These are phyloP conservation scores for Arachis stenosperma DNA, from an alignment of 306 rosid genomes.

Conservation along the genomic window DNA sequence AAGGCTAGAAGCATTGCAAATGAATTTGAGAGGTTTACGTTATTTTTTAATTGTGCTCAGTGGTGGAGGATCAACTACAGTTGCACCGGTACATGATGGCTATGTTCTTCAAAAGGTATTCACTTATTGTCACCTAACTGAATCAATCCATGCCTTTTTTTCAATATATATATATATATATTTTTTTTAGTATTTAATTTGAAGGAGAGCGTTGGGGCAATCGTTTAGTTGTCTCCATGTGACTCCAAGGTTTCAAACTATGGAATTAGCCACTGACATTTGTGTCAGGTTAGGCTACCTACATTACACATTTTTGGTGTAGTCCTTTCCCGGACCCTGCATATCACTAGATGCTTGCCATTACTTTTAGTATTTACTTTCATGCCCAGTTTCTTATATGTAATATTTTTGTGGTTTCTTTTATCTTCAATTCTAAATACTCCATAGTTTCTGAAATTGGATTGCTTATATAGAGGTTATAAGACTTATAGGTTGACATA, in stretches of 20 bases:
- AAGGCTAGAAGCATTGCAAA: constrained; percentile 36
- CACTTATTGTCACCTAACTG: constrained; percentile 15
- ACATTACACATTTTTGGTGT: too few relatives aligned
- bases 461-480: background rate
- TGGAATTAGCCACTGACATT: too few relatives aligned
- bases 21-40: constrained; percentile 24
- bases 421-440: constrained; percentile 3
- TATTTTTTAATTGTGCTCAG: constrained; percentile 47
- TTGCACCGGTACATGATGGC: constrained; percentile 98
- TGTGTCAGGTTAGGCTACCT: too few relatives aligned
- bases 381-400: constrained; percentile 22
- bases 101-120: constrained; percentile 96
- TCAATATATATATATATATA: too few relatives aligned
- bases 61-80: constrained; percentile 97
- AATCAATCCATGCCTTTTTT: constrained; percentile 19
- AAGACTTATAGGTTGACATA: constrained; percentile 12
- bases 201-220: too few relatives aligned
- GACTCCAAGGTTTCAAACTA: too few relatives aligned
- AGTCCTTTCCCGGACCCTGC: too few relatives aligned
- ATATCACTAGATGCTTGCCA: too few relatives aligned
- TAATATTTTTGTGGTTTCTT: background rate
- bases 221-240: too few relatives aligned
- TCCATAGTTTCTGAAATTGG: background rate
- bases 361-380: constrained; percentile 23
- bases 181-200: too few relatives aligned